Conservation (phyloP, 2,329 filamentous ascomycete species). For the Plectosphaerella cucumerina region DNA sequence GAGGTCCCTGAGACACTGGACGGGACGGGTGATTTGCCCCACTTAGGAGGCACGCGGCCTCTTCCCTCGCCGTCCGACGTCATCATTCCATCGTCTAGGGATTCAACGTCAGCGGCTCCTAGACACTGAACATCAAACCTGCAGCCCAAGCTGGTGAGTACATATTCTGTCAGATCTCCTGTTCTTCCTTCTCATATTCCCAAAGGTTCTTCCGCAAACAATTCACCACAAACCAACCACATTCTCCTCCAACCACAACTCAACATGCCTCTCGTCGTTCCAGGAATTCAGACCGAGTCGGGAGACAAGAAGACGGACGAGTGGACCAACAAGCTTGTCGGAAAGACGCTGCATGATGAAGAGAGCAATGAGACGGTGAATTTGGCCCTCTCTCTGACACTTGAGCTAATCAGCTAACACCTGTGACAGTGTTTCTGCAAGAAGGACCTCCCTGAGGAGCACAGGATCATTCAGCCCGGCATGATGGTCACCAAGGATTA, state of each 20-base stretch:
- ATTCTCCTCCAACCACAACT: neutral
- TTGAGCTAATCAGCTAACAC: neutral
- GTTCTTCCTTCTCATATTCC: too few species aligned
- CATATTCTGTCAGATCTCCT: too few species aligned
- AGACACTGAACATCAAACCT: too few species aligned
- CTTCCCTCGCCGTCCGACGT: too few species aligned
- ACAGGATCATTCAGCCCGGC: constrained; percentile 53
- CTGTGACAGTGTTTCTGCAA: constrained; percentile 55
- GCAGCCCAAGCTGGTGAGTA: too few species aligned
- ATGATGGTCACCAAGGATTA: constrained; percentile 56
- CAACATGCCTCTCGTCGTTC: constrained; percentile 63
- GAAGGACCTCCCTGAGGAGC: constrained; percentile 51
- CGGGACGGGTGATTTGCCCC: too few species aligned
- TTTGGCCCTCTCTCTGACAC: neutral
- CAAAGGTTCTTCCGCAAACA: too few species aligned
- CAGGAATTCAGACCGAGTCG: constrained; percentile 47
- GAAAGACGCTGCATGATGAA: constrained; percentile 56
- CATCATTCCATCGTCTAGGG: too few species aligned
- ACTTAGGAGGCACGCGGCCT: too few species aligned
- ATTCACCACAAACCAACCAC: too few species aligned
- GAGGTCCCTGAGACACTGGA: too few species aligned
- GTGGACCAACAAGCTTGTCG: constrained; percentile 59
- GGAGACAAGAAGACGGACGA: constrained; percentile 45
- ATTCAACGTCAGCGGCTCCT: too few species aligned
- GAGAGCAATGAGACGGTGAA: constrained; percentile 48